Percentiles rank a stretch among this genome's conserved stretches.
Conservation (phyloP, 2,329 filamentous ascomycete genomes). For the Calycina marina region DNA sequence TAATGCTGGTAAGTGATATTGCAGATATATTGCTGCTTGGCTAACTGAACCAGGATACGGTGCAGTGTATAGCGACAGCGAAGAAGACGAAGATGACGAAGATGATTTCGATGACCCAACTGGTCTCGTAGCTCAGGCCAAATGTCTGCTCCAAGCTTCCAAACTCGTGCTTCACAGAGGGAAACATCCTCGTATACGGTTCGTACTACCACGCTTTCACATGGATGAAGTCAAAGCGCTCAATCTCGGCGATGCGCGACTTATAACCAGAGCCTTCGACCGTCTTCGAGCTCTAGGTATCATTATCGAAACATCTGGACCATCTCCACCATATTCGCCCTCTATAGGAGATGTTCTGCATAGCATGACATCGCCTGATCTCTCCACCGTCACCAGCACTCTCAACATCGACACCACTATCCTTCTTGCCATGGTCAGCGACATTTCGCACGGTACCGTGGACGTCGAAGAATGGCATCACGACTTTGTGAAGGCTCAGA, state of each 20-base stretch:
- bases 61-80: constrained; percentile 28
- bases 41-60: constrained; percentile 12
- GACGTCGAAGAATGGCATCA: constrained; percentile 21
- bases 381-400: constrained; percentile 25
- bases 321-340: constrained; percentile 12
- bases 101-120: constrained; percentile 31
- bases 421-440: constrained; percentile 51
- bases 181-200: constrained; percentile 38
- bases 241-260: constrained; percentile 14
- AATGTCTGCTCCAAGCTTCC: constrained; percentile 42
- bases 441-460: constrained; percentile 31
- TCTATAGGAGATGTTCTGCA: constrained; percentile 12
- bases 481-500: constrained; percentile 29
- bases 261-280: constrained; percentile 33
- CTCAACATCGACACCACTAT: constrained; percentile 49
- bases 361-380: constrained; percentile 26
- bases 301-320: constrained; percentile 19
- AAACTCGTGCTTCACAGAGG: constrained; percentile 41
- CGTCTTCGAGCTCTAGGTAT: constrained; percentile 35
- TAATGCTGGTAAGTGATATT: constrained; percentile 48
- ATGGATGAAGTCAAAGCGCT: constrained; percentile 34
- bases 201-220: background rate
- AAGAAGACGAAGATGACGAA: constrained; percentile 25
- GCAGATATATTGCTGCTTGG: background rate
- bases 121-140: constrained; percentile 44